A percentile compares a stretch with the other conserved stretches of the same genome.
phyloP scores from a whole-genome alignment of 108 stramenopile genomes.

The Cyclotella atomus region DNA sequence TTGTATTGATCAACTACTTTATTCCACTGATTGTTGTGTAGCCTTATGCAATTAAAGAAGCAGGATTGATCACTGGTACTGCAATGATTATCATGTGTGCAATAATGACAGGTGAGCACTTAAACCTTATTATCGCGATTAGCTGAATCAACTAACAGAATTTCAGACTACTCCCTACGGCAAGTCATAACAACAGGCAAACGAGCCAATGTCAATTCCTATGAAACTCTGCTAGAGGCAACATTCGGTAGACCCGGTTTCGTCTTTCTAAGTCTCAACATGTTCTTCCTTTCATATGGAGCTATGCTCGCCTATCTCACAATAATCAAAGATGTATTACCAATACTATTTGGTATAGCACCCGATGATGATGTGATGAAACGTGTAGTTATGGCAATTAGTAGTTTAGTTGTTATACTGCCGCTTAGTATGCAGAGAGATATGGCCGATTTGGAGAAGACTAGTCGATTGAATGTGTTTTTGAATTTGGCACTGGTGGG shows the following conservation, averaged over 20 bases:
- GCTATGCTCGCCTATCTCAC: conserved; percentile 47
- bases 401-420: conserved; percentile 35
- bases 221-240: conserved; percentile 83
- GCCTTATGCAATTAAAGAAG: conserved; percentile 52
- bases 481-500: conserved; percentile 67
- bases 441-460: conserved; percentile 54
- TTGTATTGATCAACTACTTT: neutral
- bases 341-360: conserved; percentile 28
- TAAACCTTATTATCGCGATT: neutral
- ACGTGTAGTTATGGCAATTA: conserved; percentile 32
- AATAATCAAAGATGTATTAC: conserved; percentile 47
- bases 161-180: conserved; percentile 33
- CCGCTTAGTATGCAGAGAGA: conserved; percentile 55
- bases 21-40: neutral
- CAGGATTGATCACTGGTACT: conserved; percentile 39
- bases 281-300: conserved; percentile 45
- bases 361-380: conserved; percentile 24
- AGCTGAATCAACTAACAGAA: neutral
- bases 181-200: conserved; percentile 39
- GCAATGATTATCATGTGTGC: conserved; percentile 41
- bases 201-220: conserved; percentile 44
- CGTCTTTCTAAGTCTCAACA: conserved; percentile 51
- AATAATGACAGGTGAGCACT: conserved; percentile 25
- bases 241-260: conserved; percentile 78
- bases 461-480: conserved; percentile 64